phyloP scores from a whole-genome alignment of 495 filamentous ascomycete genomes.

The Hamigera avellanea region DNA sequence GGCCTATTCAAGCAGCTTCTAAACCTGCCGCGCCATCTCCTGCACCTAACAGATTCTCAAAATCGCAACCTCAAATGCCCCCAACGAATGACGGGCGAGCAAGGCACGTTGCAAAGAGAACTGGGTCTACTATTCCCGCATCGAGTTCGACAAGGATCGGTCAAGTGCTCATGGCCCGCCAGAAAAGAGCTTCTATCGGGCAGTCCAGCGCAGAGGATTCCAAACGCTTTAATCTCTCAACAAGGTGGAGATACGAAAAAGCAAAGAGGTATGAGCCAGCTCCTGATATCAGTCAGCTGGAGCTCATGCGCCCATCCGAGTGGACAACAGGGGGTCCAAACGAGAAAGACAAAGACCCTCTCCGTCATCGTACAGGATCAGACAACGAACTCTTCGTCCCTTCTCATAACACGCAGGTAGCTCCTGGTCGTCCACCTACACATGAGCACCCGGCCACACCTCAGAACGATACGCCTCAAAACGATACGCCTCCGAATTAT shows the following conservation, averaged over 20 bases:
- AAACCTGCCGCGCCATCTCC: background rate
- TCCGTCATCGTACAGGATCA: no score
- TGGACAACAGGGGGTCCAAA: no score
- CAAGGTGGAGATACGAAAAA: conserved; percentile 24
- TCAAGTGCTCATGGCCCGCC: no score
- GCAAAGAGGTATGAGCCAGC: conserved; percentile 26
- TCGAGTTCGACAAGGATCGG: no score
- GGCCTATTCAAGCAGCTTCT: conserved; percentile 1
- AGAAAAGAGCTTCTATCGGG: background rate
- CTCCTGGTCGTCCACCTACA: no score
- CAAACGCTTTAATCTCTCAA: conserved; percentile 11
- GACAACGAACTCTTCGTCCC: no score
- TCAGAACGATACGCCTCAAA: no score
- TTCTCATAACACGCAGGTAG: no score
- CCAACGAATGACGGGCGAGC: no score
- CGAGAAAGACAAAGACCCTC: no score
- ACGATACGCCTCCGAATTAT: no score
- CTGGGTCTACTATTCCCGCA: background rate
- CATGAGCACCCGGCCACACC: no score
- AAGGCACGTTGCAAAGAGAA: background rate
- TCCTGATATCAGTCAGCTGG: conserved; percentile 30
- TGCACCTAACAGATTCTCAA: background rate
- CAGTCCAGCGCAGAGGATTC: conserved; percentile 2
- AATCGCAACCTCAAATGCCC: background rate
- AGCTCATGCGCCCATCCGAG: conserved; percentile 27